These are phyloP conservation scores for Galerina marginata DNA, from an alignment of 768 basidiomycete species.

Conservation along the genomic window DNA sequence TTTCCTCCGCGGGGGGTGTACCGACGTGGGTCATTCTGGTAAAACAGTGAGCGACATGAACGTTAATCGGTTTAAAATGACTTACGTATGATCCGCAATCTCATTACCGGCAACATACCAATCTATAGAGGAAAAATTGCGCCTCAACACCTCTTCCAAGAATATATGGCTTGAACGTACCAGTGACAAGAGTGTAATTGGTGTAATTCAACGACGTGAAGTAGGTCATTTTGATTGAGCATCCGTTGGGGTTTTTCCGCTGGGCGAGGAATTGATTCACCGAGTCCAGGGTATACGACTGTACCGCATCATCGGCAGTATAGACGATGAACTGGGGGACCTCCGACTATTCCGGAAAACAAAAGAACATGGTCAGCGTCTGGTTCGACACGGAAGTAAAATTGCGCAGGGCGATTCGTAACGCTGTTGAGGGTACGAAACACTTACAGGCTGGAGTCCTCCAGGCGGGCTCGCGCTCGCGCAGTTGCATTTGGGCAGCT, in stretches of 20 bases:
- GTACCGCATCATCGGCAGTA: conserved; percentile 79
- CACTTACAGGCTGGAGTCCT: conserved; percentile 65
- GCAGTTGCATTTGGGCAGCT: conserved; percentile 74
- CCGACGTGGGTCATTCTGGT: conserved; percentile 80
- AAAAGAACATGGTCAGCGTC: conserved; percentile 5
- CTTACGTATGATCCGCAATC: conserved; percentile 79
- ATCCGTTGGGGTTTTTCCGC: conserved; percentile 79
- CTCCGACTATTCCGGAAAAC: conserved; percentile 45
- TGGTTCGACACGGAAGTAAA: not conserved
- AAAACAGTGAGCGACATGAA: conserved; percentile 8
- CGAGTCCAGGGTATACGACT: conserved; percentile 76
- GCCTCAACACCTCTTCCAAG: not conserved
- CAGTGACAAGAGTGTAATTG: conserved; percentile 75
- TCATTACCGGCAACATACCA: conserved; percentile 87
- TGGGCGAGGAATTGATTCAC: conserved; percentile 78
- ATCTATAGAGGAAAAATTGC: conserved; percentile 41
- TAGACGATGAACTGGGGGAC: conserved; percentile 74
- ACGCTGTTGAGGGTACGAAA: not conserved
- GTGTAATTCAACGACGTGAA: conserved; percentile 75
- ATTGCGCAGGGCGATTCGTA: not conserved
- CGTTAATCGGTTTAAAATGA: conserved; percentile 19
- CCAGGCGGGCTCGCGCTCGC: conserved; percentile 78
- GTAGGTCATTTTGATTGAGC: conserved; percentile 77
- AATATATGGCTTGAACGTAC: conserved; percentile 28
- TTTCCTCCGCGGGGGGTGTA: conserved; percentile 62